Base-by-base conservation (phyloP, 345 rosid species). In the Chamaenerion angustifolium region DNA sequence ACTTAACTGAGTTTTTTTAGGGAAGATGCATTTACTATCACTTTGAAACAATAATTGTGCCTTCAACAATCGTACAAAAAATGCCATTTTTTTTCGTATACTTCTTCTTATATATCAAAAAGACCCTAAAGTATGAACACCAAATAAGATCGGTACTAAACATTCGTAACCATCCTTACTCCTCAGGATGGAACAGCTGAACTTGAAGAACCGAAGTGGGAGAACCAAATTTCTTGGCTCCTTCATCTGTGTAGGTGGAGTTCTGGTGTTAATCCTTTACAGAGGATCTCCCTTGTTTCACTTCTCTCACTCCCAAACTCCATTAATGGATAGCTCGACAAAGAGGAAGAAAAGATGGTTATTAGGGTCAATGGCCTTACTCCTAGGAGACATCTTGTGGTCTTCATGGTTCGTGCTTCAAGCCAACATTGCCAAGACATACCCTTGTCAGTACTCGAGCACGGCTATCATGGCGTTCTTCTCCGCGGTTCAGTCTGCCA, bases 381-480 rank as follows among this genome's bases (percentile, higher is more conserved):
- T 62, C 4, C 62, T 57, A 0, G 82, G 81, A 41, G 63, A 70
- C 15, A 9, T 76, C 11, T 41, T 72, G 50, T 82, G 83, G 82
- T 66, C 83, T 31, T 70, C 79, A 8, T 82, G 83, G 83, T 82
- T 76, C 60, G 21, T 76, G 4, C 69, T 71, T 42, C 81, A 82
- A 56, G 64, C 82, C 43, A 43, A 57, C 3, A 70, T 82, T 21
- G 72, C 76, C 56, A 70, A 60, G 64, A 66, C 58, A 61, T 79
- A 64, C 57, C 83, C 85, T 17, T 76, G 70, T 62, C 68, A 74
- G 56, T 82, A 62, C 54, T 64, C 80, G 13, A 72, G 80, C 75
- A 76, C 80, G 6, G 82, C 89, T 37, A 56, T 82, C 49, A 61
- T 76, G 73, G 65, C 83, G 50, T 72, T 78, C 67, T 79, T 79